Base-by-base conservation (phyloP, 2,329 filamentous ascomycete species). In the Penicillium palitans region DNA sequence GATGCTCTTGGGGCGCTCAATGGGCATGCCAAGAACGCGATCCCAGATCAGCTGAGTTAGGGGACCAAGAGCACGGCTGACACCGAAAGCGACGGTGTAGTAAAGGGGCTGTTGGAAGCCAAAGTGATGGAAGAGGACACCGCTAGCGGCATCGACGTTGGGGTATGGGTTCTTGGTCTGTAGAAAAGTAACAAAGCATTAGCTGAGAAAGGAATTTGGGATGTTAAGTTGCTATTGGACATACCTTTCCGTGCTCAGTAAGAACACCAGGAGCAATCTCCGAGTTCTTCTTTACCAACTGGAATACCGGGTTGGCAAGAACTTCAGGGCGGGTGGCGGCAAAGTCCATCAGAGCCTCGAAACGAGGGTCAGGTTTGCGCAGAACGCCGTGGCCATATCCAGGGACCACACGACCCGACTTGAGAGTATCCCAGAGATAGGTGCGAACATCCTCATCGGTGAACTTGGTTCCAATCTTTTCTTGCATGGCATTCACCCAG, bases 1-100 rank as follows among this genome's bases (percentile, higher is more conserved):
- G 74, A 98, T 96, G 78, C 91, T 96, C 90, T 99, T 99, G 50
- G 95, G 95, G 62, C 93, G 84, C 86, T 99, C 95, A 71, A 99
- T 99, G 12, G 95, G 95, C 73, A 98, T 81, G 54, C 95, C 95
- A 62, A 99, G 79, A 17, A 93, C 93, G 50, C 95, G 86, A 76
- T 98, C 93, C 95, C 95, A 98, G 74, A 99, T 89, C 64, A 99
- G 83, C 78, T 99, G 95, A 44, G 92, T 92, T 49, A 99, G 83
- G 24, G 95, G 95, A 8, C 95, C 95, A 17, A 99, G 81, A 53
- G 84, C 84, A 74, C 86, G 81, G 74, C 83, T 86, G 47, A 88
- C 86, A 67, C 86, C 86, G 67, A 88, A 88, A 6, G 85, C 87
- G 10, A 85, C 86, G 17, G 86, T 88, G 81, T 98, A 99, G 83